Evolutionary conservation across 2,329 filamentous ascomycete genomes (phyloP).

Genomic region (Aspergillus oerlinghausenensis): DNA sequence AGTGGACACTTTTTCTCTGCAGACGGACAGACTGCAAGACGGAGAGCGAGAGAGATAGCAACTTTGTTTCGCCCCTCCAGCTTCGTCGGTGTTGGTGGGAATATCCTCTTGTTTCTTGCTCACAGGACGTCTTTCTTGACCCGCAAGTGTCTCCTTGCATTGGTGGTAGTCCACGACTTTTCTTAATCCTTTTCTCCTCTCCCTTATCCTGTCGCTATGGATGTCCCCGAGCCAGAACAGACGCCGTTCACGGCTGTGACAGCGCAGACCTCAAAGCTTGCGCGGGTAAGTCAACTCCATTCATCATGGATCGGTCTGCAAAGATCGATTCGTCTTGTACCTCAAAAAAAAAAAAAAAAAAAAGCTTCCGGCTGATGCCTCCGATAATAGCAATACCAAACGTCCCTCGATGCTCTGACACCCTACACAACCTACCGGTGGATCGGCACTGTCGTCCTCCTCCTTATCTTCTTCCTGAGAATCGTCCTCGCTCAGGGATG

Average conservation of each 20-base stretch:
- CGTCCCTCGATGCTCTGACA: constrained; percentile 87
- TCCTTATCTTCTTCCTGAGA: constrained; percentile 79
- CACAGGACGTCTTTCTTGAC: neutral
- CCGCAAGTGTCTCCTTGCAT: neutral
- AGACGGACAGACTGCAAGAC: neutral
- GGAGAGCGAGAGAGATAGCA: neutral
- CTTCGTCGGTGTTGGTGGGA: neutral
- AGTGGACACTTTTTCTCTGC: constrained; percentile 34
- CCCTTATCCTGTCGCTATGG: constrained; percentile 55
- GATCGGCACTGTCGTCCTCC: constrained; percentile 70
- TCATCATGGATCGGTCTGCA: neutral
- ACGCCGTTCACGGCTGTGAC: constrained; percentile 89
- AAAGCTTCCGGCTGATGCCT: neutral
- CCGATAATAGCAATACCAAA: constrained; percentile 73
- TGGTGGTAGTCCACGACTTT: neutral
- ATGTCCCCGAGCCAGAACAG: constrained; percentile 78
- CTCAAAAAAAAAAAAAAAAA: neutral
- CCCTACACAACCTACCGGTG: constrained; percentile 88
- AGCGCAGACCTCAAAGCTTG: constrained; percentile 63
- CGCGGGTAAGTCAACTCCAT: constrained; percentile 33
- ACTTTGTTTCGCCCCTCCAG: neutral
- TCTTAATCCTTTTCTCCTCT: neutral
- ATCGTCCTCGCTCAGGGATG: constrained; percentile 93
- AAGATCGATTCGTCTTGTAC: neutral
- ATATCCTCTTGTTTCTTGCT: neutral